Evolutionary conservation across 192 early-diverging fungal genomes (phyloP).

Genomic region (Paraglomus brasilianum): DNA sequence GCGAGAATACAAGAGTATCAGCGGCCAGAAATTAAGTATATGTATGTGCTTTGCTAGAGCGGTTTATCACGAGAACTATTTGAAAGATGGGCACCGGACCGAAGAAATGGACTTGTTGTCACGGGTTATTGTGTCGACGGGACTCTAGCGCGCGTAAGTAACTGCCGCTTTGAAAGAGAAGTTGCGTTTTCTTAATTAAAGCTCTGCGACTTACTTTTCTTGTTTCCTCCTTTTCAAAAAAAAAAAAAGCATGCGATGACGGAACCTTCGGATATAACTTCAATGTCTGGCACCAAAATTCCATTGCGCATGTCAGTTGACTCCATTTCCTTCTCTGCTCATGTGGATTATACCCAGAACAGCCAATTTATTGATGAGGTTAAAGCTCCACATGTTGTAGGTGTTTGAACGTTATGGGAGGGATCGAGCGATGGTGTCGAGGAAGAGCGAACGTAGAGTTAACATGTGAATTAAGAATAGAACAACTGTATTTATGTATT

Average conservation of each 20-base stretch:
- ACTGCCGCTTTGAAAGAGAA: no score
- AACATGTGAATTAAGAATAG: background rate
- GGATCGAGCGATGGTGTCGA: background rate
- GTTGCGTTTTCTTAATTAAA: background rate
- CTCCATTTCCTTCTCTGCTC: constrained; percentile 97
- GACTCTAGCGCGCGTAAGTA: constrained; percentile 78
- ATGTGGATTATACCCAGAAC: constrained; percentile 97
- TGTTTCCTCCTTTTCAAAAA: background rate
- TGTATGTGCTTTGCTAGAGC: constrained; percentile 51
- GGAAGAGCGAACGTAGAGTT: background rate
- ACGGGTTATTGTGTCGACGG: constrained; percentile 98
- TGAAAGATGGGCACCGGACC: constrained; percentile 92
- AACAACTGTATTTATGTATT: background rate
- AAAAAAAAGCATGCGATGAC: constrained; percentile 60
- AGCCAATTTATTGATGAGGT: constrained; percentile 95
- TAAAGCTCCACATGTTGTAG: constrained; percentile 81
- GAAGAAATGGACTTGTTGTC: constrained; percentile 89
- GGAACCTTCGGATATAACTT: constrained; percentile 79
- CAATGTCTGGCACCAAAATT: constrained; percentile 78
- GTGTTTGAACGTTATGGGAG: constrained; percentile 6
- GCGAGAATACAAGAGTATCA: background rate
- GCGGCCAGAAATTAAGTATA: background rate
- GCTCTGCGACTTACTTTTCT: background rate
- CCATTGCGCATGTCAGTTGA: constrained; percentile 83
- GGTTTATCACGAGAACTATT: constrained; percentile 94